A percentile compares a stretch with the other conserved stretches of the same genome.
Conservation (phyloP, 2,329 filamentous ascomycete genomes). For the Akanthomyces lecanii region DNA sequence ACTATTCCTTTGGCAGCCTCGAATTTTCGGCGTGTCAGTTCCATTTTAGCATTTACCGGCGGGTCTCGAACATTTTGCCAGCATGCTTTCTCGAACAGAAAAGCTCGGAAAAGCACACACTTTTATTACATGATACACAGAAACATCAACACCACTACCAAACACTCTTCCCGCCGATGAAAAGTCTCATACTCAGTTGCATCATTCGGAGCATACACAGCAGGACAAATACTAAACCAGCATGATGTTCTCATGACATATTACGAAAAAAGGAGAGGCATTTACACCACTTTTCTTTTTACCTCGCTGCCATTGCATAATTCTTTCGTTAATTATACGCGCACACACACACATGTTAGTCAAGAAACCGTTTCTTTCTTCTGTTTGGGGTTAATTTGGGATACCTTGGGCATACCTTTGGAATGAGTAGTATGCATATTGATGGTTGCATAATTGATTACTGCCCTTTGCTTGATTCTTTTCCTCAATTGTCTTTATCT, state of each 20-base stretch:
- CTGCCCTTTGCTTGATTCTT: background rate
- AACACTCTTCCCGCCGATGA: background rate
- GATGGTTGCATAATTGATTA: conserved; percentile 2
- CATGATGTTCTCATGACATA: background rate
- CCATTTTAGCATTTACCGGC: conserved; percentile 1
- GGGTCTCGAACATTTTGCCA: background rate
- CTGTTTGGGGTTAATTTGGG: background rate
- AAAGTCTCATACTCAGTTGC: conserved; percentile 2
- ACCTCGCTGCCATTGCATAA: background rate
- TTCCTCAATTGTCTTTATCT: background rate
- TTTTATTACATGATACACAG: background rate
- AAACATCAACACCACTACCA: background rate
- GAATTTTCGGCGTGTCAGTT: background rate
- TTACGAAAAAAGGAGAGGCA: background rate
- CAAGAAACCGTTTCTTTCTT: background rate
- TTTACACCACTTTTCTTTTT: no score
- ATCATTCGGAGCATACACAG: conserved; percentile 12
- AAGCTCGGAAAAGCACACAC: background rate
- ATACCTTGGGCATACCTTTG: background rate
- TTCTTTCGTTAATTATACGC: background rate
- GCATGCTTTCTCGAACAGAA: background rate
- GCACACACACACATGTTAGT: background rate
- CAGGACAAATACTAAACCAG: background rate
- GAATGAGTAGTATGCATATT: conserved; percentile 8
- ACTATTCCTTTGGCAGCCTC: background rate